Base-by-base conservation (phyloP, 2,329 filamentous ascomycete genomes). In the Fusarium sterilihyphosum region DNA sequence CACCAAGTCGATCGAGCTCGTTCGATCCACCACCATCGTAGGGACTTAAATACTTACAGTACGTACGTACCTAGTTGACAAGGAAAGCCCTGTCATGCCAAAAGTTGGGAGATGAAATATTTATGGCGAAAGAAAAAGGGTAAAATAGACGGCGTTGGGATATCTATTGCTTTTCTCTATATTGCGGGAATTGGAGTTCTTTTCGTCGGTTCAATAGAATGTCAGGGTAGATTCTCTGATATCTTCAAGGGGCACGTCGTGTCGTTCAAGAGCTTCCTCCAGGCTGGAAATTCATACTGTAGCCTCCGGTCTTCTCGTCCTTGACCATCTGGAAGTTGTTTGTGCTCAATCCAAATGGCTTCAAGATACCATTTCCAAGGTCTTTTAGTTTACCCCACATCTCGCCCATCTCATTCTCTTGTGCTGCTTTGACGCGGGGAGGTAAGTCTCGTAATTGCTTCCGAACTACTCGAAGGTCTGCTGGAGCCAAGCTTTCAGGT, bases 321-420 rank as follows among this genome's bases (percentile, higher is more conserved):
- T 98, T 94, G 35, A 93, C 91, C 88, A 98, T 97, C 73, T 98
- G 91, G 80, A 99, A 98, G 81, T 97, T 98, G 52, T 97, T 92
- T 17, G 96, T 98, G 67, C 93, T 97, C 76, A 99, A 83, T 3
- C 96, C 96, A 85, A 98, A 98, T 2, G 96, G 96, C 81, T 93
- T 97, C 58, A 99, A 82, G 22, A 99, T 90, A 3, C 95, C 94
- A 80, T 99, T 98, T 0, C 96, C 96, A 69, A 99, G 85, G 83
- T 93, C 91, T 81, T 97, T 98, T 78, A 99, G 84, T 85, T 98
- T 98, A 24, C 93, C 94, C 95, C 98, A 97, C 95, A 98, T 98
- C 84, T 99, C 96, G 6, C 89, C 92, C 89, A 96, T 94, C 83
- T 99, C 96, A 76, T 88, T 89, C 79, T 98, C 92, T 83, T 95